These are phyloP conservation scores for Metschnikowia dekortorum DNA, from an alignment of 805 yeast genomes.

Conservation along the genomic window DNA sequence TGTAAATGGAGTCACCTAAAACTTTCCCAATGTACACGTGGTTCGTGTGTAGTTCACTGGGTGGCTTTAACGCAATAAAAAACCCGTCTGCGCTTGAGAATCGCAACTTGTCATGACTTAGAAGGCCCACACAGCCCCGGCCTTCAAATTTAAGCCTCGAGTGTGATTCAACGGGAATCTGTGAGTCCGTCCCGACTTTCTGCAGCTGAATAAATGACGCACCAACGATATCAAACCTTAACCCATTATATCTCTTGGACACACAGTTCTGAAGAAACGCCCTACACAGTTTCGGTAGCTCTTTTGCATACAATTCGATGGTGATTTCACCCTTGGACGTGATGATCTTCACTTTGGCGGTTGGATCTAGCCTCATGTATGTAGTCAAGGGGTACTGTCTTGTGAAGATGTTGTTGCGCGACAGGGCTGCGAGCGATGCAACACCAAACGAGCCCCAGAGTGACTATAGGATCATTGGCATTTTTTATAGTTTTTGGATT, in stretches of 20 bases:
- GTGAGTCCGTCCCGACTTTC: conserved; percentile 6
- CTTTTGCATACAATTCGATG: conserved; percentile 67
- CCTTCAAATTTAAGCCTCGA: conserved; percentile 46
- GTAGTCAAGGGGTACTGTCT: not conserved
- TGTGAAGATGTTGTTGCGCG: not conserved
- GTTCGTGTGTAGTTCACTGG: conserved; percentile 42
- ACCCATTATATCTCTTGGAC: conserved; percentile 38
- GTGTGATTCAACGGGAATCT: conserved; percentile 42
- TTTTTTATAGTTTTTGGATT: too few species aligned
- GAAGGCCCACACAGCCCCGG: conserved; percentile 55
- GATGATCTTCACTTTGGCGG: conserved; percentile 51
- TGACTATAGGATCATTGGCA: too few species aligned
- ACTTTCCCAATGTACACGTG: conserved; percentile 52
- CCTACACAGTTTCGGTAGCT: conserved; percentile 47
- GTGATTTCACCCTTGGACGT: conserved; percentile 59
- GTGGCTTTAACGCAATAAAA: conserved; percentile 39
- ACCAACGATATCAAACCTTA: conserved; percentile 39
- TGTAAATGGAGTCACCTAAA: conserved; percentile 52
- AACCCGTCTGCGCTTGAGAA: conserved; percentile 23
- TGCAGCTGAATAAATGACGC: conserved; percentile 20
- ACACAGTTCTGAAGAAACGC: conserved; percentile 48
- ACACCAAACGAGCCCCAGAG: too few species aligned
- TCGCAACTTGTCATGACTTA: conserved; percentile 21
- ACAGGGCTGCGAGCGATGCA: not conserved
- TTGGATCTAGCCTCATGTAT: conserved; percentile 41